Evolutionary conservation across 495 filamentous ascomycete genomes (phyloP).

Genomic region (Penicillium coffeae): DNA sequence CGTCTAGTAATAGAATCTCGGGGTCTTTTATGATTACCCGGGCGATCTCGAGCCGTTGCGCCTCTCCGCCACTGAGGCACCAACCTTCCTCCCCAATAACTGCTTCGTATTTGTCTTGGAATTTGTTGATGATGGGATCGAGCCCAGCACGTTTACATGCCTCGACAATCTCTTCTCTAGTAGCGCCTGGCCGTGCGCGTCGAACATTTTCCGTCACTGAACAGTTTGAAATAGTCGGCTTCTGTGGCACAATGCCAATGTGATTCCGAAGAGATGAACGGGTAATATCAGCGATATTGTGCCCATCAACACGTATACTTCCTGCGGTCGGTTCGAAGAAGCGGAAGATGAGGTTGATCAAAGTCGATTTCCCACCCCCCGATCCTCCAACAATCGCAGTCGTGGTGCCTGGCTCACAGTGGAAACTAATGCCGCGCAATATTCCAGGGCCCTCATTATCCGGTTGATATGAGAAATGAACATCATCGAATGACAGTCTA

Average conservation of each 20-base stretch:
- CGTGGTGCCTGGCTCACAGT: constrained; percentile 58
- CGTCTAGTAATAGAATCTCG: constrained; percentile 53
- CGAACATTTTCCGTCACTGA: constrained; percentile 72
- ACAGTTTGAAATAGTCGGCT: constrained; percentile 66
- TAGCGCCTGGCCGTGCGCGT: constrained; percentile 60
- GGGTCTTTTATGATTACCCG: constrained; percentile 51
- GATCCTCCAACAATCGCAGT: constrained; percentile 73
- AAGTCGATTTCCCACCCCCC: constrained; percentile 73
- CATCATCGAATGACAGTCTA: constrained; percentile 49
- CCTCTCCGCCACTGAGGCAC: constrained; percentile 71
- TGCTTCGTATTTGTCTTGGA: constrained; percentile 61
- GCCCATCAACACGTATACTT: constrained; percentile 67
- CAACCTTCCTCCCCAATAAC: constrained; percentile 60
- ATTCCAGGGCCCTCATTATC: constrained; percentile 63
- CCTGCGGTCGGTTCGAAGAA: constrained; percentile 67
- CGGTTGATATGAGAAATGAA: constrained; percentile 74
- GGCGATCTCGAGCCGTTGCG: constrained; percentile 72
- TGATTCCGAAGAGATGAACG: constrained; percentile 60
- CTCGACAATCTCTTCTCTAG: constrained; percentile 61
- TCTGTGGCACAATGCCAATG: constrained; percentile 69
- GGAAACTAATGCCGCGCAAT: constrained; percentile 64
- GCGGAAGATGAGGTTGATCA: constrained; percentile 66
- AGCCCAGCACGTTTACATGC: constrained; percentile 68
- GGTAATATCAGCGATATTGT: constrained; percentile 67
- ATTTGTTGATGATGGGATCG: constrained; percentile 62